A percentile compares a stretch with the other conserved stretches of the same genome.
Conservation (phyloP, 768 basidiomycete genomes). For the Hydnomerulius pinastri region DNA sequence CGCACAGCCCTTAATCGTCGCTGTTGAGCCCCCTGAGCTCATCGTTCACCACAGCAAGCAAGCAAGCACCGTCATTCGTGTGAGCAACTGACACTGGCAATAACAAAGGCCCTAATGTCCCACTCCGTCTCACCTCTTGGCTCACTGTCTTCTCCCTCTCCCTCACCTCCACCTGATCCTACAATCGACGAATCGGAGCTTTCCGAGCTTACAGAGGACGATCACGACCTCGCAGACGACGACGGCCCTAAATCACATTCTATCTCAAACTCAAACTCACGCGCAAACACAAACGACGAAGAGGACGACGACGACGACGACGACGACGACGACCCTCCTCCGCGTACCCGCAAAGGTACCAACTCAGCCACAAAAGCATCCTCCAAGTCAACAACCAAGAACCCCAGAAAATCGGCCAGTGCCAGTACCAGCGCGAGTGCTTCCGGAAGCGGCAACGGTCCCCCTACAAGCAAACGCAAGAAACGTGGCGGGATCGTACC, state of each 20-base stretch:
- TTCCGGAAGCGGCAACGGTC: conserved; percentile 1
- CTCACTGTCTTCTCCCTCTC: conserved; percentile 71
- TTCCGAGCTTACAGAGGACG: conserved; percentile 83
- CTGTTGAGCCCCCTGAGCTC: neutral
- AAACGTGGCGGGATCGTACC: conserved; percentile 73
- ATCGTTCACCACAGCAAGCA: neutral
- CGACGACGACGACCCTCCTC: conserved; percentile 16
- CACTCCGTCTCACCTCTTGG: conserved; percentile 43
- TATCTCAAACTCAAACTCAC: neutral
- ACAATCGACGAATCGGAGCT: conserved; percentile 65
- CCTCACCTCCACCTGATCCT: conserved; percentile 49
- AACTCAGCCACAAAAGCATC: neutral
- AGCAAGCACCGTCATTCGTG: too few species aligned
- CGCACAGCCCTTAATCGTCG: neutral
- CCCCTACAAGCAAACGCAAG: conserved; percentile 37
- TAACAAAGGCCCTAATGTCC: conserved; percentile 23
- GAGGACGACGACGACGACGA: conserved; percentile 7
- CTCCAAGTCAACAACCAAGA: conserved; percentile 14
- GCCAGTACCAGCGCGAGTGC: conserved; percentile 1
- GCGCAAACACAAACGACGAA: conserved; percentile 7
- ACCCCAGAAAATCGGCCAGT: conserved; percentile 5
- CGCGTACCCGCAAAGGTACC: conserved; percentile 14
- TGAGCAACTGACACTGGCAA: neutral
- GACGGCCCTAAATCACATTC: conserved; percentile 26
- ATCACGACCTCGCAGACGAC: conserved; percentile 50